Conservation (phyloP, 2,329 filamentous ascomycete genomes). For the Tolypocladium cylindrosporum region DNA sequence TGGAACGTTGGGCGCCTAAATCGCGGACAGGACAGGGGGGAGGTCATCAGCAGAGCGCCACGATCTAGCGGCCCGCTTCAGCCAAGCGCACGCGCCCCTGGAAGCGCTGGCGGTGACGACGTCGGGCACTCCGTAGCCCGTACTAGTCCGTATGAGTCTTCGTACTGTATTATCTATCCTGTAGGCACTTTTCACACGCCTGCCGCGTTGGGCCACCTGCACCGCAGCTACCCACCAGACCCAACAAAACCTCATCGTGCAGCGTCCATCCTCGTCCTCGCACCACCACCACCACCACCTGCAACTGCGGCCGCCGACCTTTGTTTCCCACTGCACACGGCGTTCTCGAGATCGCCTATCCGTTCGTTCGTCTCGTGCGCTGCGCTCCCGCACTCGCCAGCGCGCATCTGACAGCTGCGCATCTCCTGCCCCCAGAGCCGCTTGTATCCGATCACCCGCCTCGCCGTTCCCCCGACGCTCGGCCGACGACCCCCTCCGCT, state of each 20-base stretch:
- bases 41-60: neutral
- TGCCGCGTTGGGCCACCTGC: neutral
- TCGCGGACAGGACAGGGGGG: neutral
- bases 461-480: neutral
- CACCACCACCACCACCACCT: neutral
- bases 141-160: too few relatives aligned
- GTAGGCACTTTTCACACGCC: neutral
- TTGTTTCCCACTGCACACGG: neutral
- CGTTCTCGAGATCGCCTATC: neutral
- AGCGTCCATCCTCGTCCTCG: neutral
- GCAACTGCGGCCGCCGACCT: neutral
- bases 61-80: neutral
- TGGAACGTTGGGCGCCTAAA: neutral
- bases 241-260: neutral
- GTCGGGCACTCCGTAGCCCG: too few relatives aligned
- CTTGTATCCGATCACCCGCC: neutral
- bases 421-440: neutral
- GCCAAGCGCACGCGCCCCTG: neutral
- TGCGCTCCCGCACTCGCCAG: neutral
- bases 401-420: neutral
- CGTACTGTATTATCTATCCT: too few relatives aligned
- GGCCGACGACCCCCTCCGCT: neutral
- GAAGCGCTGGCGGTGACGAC: too few relatives aligned
- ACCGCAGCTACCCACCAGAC: neutral
- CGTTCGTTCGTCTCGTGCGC: neutral